These are phyloP conservation scores for Talaromyces ruber DNA, from an alignment of 495 filamentous ascomycete species.

Conservation along the genomic window DNA sequence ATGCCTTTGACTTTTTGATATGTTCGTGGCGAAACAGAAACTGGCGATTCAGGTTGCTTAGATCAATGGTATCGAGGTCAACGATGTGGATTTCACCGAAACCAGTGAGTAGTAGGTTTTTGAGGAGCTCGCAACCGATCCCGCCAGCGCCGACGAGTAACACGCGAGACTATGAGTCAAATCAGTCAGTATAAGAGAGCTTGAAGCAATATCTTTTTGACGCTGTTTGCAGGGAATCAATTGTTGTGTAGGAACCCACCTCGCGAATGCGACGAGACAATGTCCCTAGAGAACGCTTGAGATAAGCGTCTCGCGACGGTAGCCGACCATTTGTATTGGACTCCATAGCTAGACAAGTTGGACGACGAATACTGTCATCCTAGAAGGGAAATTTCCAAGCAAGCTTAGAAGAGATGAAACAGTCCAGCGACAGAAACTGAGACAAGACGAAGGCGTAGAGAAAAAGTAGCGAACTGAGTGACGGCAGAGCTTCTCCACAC, in stretches of 20 bases:
- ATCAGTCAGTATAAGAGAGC: neutral
- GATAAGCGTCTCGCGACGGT: slow-evolving; percentile 43
- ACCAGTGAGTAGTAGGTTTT: slow-evolving; percentile 89
- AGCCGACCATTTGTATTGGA: slow-evolving; percentile 1
- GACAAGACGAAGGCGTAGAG: slow-evolving; percentile 5
- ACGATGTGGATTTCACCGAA: slow-evolving; percentile 95
- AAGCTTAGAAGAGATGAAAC: slow-evolving; percentile 3
- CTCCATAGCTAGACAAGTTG: slow-evolving; percentile 3
- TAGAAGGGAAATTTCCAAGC: neutral
- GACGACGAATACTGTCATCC: neutral
- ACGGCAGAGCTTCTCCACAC: slow-evolving; percentile 3
- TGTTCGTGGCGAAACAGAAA: slow-evolving; percentile 97
- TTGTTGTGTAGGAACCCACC: slow-evolving; percentile 32
- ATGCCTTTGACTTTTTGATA: slow-evolving; percentile 93
- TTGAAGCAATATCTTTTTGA: neutral
- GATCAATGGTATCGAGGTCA: slow-evolving; percentile 95
- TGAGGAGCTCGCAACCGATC: slow-evolving; percentile 95
- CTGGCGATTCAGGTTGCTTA: slow-evolving; percentile 96
- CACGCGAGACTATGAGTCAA: slow-evolving; percentile 59
- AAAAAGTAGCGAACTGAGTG: neutral
- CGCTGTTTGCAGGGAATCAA: neutral
- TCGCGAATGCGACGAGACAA: slow-evolving; percentile 56
- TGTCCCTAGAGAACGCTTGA: slow-evolving; percentile 54
- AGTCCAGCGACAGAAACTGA: neutral
- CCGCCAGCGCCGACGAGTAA: slow-evolving; percentile 94